phyloP scores from a whole-genome alignment of 495 filamentous ascomycete genomes.

The Aspergillus panamensis region DNA sequence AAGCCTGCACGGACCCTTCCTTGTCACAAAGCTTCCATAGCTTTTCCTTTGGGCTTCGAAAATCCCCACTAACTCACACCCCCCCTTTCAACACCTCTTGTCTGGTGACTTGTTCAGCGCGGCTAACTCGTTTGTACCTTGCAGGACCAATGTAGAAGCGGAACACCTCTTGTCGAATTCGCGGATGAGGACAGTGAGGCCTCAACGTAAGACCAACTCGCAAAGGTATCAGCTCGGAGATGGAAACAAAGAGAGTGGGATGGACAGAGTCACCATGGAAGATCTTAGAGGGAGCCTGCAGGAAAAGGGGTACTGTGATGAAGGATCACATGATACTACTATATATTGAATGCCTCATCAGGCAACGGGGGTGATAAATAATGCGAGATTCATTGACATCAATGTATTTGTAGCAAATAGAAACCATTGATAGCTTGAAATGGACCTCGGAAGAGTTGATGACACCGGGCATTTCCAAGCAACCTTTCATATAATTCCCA shows the following conservation, averaged over 20 bases:
- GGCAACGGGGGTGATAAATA: neutral
- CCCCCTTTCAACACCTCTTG: neutral
- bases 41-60: constrained; percentile 16
- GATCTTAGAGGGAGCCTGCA: neutral
- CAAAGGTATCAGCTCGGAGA: neutral
- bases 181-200: constrained; percentile 26
- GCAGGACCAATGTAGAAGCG: constrained; percentile 57
- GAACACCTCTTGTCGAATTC: constrained; percentile 56
- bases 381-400: neutral
- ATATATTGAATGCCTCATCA: neutral
- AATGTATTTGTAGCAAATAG: neutral
- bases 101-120: neutral
- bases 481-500: neutral
- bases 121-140: constrained; percentile 30
- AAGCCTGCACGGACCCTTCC: constrained; percentile 17
- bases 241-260: neutral
- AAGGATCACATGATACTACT: neutral
- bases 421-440: neutral
- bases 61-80: constrained; percentile 2
- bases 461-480: neutral
- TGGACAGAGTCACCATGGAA: neutral
- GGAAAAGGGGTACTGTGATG: neutral
- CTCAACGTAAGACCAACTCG: neutral
- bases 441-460: neutral
- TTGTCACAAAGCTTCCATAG: constrained; percentile 17